phyloP scores from a whole-genome alignment of 768 basidiomycete species.

The Suillus clintonianus region DNA sequence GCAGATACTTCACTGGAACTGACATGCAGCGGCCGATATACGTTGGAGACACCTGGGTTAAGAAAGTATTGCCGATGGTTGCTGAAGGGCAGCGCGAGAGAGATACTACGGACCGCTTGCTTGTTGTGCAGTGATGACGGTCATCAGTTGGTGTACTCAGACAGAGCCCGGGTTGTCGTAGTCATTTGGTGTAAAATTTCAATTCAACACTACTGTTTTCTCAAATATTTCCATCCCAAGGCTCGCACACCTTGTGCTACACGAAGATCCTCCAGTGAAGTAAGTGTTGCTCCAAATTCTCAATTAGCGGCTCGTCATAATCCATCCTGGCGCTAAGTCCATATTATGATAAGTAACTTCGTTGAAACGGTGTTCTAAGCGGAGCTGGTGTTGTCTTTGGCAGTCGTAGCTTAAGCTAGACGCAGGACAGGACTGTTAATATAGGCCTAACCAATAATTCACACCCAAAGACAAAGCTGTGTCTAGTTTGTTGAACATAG shows the following conservation, averaged over 20 bases:
- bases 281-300: too few relatives aligned
- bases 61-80: slow-evolving; percentile 6
- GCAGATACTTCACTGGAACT: slow-evolving; percentile 9
- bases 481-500: too few relatives aligned
- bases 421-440: too few relatives aligned
- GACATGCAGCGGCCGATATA: slow-evolving; percentile 10
- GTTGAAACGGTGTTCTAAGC: too few relatives aligned
- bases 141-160: not conserved
- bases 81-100: not conserved
- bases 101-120: not conserved
- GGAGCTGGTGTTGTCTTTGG: too few relatives aligned
- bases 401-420: too few relatives aligned
- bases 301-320: not conserved
- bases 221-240: too few relatives aligned
- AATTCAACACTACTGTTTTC: not conserved
- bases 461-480: too few relatives aligned
- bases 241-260: not conserved
- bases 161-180: not conserved
- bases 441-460: too few relatives aligned
- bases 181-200: not conserved
- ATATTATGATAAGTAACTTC: too few relatives aligned
- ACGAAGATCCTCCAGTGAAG: not conserved
- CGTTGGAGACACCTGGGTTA: slow-evolving; percentile 25
- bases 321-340: too few relatives aligned
- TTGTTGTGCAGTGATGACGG: not conserved